Evolutionary conservation across 129 eudicot genomes (phyloP).

Genomic region (Chrysanthemum makinoi): DNA sequence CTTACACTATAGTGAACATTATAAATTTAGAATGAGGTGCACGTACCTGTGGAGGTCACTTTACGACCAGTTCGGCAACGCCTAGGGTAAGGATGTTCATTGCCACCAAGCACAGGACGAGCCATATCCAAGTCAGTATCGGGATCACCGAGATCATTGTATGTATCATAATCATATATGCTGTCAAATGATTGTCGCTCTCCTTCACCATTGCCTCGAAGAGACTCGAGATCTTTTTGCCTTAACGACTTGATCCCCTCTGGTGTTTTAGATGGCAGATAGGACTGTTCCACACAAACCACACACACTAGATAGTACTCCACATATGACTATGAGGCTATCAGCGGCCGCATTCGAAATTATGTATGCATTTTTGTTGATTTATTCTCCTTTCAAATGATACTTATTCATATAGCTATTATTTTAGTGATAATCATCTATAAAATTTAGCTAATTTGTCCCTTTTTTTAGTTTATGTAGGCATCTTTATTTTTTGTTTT

Average conservation of each 20-base stretch:
- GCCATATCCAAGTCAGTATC: conserved; percentile 27
- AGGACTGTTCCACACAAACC: conserved; percentile 44
- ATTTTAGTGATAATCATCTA: too few relatives aligned
- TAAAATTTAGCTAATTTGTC: too few relatives aligned
- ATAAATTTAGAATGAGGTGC: not conserved
- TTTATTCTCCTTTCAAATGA: too few relatives aligned
- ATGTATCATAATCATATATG: conserved; percentile 73
- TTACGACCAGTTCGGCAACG: conserved; percentile 76
- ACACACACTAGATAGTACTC: not conserved
- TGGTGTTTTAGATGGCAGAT: conserved; percentile 70
- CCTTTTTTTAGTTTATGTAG: too few relatives aligned
- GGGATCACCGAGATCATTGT: conserved; percentile 73
- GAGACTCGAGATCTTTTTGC: conserved; percentile 46
- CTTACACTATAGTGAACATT: too few relatives aligned
- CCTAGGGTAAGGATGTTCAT: conserved; percentile 61
- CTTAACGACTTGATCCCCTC: conserved; percentile 46
- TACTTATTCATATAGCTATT: too few relatives aligned
- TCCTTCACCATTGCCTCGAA: conserved; percentile 61
- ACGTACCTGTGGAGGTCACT: conserved; percentile 44
- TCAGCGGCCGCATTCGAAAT: too few relatives aligned
- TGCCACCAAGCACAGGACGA: conserved; percentile 67
- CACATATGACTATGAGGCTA: not conserved
- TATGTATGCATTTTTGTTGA: too few relatives aligned
- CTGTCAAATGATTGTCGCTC: conserved; percentile 57
- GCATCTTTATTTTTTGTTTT: too few relatives aligned